phyloP scores from a whole-genome alignment of 192 early-diverging fungal species.

The Coemansia sp. region DNA sequence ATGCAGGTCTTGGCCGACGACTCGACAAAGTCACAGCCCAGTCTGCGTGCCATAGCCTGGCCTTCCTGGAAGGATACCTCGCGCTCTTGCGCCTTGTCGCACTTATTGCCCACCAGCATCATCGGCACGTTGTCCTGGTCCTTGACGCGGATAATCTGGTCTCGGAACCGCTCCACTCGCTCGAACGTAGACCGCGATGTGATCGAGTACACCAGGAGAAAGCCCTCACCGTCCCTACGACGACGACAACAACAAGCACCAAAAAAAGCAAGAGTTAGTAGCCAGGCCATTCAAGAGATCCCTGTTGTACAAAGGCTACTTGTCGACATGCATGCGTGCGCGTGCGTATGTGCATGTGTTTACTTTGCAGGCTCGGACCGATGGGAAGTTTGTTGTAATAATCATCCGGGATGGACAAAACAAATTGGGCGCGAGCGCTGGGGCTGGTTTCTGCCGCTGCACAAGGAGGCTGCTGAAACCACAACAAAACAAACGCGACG shows the following conservation, averaged over 20 bases:
- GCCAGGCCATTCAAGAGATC: not conserved
- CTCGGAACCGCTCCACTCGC: slow-evolving; percentile 79
- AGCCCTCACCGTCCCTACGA: slow-evolving; percentile 82
- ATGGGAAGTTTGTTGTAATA: slow-evolving; percentile 10
- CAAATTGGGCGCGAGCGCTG: not conserved
- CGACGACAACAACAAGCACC: not conserved
- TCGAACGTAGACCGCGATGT: slow-evolving; percentile 88
- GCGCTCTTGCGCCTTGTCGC: slow-evolving; percentile 80
- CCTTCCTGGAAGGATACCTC: slow-evolving; percentile 89
- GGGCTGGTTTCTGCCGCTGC: slow-evolving; percentile 13
- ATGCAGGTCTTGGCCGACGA: slow-evolving; percentile 87
- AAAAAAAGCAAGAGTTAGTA: not conserved
- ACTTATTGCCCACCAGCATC: slow-evolving; percentile 96
- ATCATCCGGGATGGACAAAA: slow-evolving; percentile 12
- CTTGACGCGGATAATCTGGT: slow-evolving; percentile 92
- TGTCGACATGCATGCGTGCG: not conserved
- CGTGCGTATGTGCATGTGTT: slow-evolving; percentile 2
- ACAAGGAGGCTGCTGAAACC: slow-evolving; percentile 13
- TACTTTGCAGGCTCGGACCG: slow-evolving; percentile 11
- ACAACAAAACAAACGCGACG: slow-evolving; percentile 14
- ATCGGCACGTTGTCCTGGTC: slow-evolving; percentile 84
- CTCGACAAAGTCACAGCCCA: slow-evolving; percentile 87
- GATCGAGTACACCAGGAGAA: slow-evolving; percentile 90
- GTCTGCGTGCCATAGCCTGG: slow-evolving; percentile 68
- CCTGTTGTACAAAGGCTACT: slow-evolving; percentile 8